Percentiles rank a stretch among this genome's conserved stretches.
These are phyloP conservation scores for Teratosphaeriaceae sp. DNA, from an alignment of 2,329 filamentous ascomycete genomes.

Conservation along the genomic window DNA sequence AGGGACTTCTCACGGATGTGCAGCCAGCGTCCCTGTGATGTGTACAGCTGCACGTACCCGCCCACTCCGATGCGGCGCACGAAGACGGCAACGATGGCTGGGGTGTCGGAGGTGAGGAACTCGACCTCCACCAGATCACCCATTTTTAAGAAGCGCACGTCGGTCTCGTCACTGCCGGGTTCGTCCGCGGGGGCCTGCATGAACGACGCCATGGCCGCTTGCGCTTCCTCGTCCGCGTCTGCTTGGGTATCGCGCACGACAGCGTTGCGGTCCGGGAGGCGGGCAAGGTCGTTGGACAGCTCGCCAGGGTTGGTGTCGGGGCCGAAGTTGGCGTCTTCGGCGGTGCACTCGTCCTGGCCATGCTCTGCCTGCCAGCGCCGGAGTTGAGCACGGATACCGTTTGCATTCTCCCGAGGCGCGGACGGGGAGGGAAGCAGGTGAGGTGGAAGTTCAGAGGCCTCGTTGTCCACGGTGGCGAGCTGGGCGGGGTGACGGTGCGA, in stretches of 20 bases:
- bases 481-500: neutral
- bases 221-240: constrained; percentile 21
- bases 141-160: constrained; percentile 32
- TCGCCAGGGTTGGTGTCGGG: constrained; percentile 2
- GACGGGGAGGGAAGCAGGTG: neutral
- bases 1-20: constrained; percentile 33
- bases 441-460: neutral
- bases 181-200: constrained; percentile 17
- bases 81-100: constrained; percentile 45
- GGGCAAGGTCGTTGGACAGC: constrained; percentile 23
- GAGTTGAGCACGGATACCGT: constrained; percentile 31
- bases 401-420: constrained; percentile 7
- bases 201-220: constrained; percentile 16
- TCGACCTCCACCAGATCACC: constrained; percentile 46
- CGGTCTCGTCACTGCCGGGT: constrained; percentile 28
- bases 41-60: constrained; percentile 43
- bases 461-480: neutral
- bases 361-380: constrained; percentile 40
- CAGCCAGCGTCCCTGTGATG: constrained; percentile 44
- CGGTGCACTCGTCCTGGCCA: constrained; percentile 15
- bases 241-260: constrained; percentile 12
- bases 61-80: constrained; percentile 27
- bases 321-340: constrained; percentile 9
- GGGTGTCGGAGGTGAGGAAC: constrained; percentile 24
- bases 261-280: constrained; percentile 23